These are phyloP conservation scores for Acacia concinna DNA, from an alignment of 331 rosid genomes.

Conservation along the genomic window DNA sequence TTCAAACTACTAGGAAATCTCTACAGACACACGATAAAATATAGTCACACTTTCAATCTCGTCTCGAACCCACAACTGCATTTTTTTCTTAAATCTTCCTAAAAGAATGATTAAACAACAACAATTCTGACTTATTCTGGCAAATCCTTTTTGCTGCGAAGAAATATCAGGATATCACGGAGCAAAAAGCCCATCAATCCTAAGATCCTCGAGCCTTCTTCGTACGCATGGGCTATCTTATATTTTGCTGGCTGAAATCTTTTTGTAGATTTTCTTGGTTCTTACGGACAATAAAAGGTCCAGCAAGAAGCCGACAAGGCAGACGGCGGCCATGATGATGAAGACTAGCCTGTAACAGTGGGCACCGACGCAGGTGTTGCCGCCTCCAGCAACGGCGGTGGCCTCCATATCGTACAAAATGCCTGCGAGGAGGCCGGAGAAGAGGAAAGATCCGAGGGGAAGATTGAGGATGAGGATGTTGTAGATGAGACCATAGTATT, in stretches of 20 bases:
- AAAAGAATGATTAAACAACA: not conserved
- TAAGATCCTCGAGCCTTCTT: not conserved
- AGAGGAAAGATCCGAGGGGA: slow-evolving; percentile 90
- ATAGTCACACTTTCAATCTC: not conserved
- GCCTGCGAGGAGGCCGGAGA: slow-evolving; percentile 89
- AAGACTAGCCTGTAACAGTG: slow-evolving; percentile 83
- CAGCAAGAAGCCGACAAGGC: slow-evolving; percentile 68
- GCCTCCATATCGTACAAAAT: slow-evolving; percentile 83
- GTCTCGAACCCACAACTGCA: not conserved
- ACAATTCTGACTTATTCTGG: not conserved
- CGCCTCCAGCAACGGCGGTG: slow-evolving; percentile 62
- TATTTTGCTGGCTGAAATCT: slow-evolving; percentile 56
- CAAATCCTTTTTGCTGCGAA: not conserved
- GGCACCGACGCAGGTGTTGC: slow-evolving; percentile 82
- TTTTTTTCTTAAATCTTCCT: not conserved
- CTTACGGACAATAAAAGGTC: slow-evolving; percentile 65
- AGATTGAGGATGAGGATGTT: slow-evolving; percentile 86
- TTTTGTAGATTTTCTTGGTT: slow-evolving; percentile 60
- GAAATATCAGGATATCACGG: not conserved
- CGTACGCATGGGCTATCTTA: not conserved
- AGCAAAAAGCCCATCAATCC: slow-evolving; percentile 18
- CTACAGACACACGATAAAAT: not conserved
- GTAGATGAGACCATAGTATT: slow-evolving; percentile 48
- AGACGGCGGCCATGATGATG: slow-evolving; percentile 67
- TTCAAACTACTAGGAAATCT: not conserved